Conservation (phyloP, 129 eudicot species). For the Centrapalus pauciflorus region DNA sequence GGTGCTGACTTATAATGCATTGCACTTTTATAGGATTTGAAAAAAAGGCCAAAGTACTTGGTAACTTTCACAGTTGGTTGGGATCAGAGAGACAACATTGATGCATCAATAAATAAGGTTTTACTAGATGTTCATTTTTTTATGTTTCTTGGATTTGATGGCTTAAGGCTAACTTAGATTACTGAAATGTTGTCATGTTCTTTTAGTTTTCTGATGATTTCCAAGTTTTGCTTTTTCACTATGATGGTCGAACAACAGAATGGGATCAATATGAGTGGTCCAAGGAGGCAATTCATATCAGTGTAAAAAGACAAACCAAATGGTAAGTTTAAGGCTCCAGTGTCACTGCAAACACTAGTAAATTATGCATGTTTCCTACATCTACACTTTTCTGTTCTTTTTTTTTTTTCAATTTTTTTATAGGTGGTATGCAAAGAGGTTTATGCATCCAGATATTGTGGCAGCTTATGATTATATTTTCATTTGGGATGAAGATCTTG, state of each 20-base stretch:
- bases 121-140: neutral
- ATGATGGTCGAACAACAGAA: constrained; percentile 39
- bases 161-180: neutral
- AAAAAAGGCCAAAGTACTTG: constrained; percentile 30
- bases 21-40: constrained; percentile 29
- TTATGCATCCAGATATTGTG: constrained; percentile 40
- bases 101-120: constrained; percentile 35
- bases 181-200: neutral
- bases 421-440: constrained; percentile 44
- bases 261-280: constrained; percentile 46
- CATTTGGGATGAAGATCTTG: constrained; percentile 63
- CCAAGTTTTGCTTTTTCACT: constrained; percentile 34
- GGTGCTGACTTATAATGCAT: neutral
- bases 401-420: neutral
- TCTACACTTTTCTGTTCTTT: neutral
- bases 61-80: constrained; percentile 37
- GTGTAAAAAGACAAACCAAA: constrained; percentile 30
- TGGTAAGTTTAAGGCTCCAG: constrained; percentile 18
- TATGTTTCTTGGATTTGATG: neutral
- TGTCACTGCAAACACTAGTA: neutral
- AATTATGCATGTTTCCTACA: neutral
- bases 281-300: constrained; percentile 35
- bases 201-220: constrained; percentile 36
- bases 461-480: constrained; percentile 44
- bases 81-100: constrained; percentile 23